These are phyloP conservation scores for Cladophialophora bantiana DNA, from an alignment of 2,329 filamentous ascomycete genomes.

Conservation along the genomic window DNA sequence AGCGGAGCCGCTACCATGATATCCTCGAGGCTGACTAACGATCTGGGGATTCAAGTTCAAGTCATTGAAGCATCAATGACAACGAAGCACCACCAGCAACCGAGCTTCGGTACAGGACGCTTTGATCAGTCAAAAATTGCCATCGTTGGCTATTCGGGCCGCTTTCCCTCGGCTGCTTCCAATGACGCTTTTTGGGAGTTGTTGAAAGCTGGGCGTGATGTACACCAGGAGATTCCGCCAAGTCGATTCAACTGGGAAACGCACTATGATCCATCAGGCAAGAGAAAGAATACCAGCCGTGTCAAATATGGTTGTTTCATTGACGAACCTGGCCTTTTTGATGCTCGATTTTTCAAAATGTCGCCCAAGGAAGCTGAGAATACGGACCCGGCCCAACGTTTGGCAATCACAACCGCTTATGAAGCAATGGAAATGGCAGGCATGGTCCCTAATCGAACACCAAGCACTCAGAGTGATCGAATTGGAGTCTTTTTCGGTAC, in stretches of 20 bases:
- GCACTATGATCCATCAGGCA: slow-evolving; percentile 47
- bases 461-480: slow-evolving; percentile 63
- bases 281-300: slow-evolving; percentile 44
- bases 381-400: slow-evolving; percentile 57
- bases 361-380: slow-evolving; percentile 36
- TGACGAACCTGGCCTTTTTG: slow-evolving; percentile 49
- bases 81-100: no score
- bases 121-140: slow-evolving; percentile 51
- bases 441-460: slow-evolving; percentile 70
- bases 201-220: slow-evolving; percentile 45
- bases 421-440: slow-evolving; percentile 78
- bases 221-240: slow-evolving; percentile 41
- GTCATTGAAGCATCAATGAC: no score
- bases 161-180: slow-evolving; percentile 60
- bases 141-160: slow-evolving; percentile 78
- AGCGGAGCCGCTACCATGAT: no score
- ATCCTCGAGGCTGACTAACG: no score
- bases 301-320: slow-evolving; percentile 49
- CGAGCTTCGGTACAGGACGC: no score
- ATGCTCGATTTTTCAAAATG: slow-evolving; percentile 52
- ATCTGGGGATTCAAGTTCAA: no score
- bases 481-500: slow-evolving; percentile 70
- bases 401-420: slow-evolving; percentile 73
- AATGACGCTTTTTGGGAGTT: slow-evolving; percentile 47
- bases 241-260: slow-evolving; percentile 47